Evolutionary conservation across 2,329 filamentous ascomycete species (phyloP).

Genomic region (Fusarium nurragi): DNA sequence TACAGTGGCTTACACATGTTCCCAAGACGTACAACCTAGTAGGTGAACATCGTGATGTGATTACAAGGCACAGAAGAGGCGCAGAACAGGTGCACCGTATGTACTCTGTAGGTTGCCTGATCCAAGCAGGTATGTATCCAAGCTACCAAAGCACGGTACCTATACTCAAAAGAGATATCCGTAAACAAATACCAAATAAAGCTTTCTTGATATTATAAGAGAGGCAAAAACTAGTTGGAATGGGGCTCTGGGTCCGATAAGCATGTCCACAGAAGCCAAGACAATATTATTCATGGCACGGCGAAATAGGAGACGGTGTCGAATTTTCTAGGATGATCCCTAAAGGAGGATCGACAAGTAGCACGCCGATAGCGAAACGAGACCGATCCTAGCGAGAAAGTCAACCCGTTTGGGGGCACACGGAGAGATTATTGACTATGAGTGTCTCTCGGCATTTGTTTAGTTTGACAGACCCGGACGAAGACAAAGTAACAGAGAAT

Average conservation of each 20-base stretch:
- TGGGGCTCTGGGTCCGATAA: conserved; percentile 5
- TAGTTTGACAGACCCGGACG: conserved; percentile 31
- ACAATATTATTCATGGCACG: conserved; percentile 12
- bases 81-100: conserved; percentile 1
- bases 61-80: conserved; percentile 13
- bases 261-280: conserved; percentile 5
- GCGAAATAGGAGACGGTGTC: conserved; percentile 1
- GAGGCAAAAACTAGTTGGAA: conserved; percentile 1
- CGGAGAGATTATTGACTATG: conserved; percentile 6
- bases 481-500: not conserved
- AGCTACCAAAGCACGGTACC: not conserved
- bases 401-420: not conserved
- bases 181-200: not conserved
- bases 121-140: not conserved
- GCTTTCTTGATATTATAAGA: not conserved
- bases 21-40: conserved; percentile 5
- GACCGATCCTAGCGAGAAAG: conserved; percentile 13
- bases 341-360: conserved; percentile 38
- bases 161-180: not conserved
- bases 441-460: conserved; percentile 7
- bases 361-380: conserved; percentile 20
- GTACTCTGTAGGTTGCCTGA: not conserved
- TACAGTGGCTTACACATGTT: conserved; percentile 5
- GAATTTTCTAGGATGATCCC: conserved; percentile 22
- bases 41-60: conserved; percentile 11